Conservation (phyloP, 371 early-diverging fungal genomes). For the Mucor ambiguus region DNA sequence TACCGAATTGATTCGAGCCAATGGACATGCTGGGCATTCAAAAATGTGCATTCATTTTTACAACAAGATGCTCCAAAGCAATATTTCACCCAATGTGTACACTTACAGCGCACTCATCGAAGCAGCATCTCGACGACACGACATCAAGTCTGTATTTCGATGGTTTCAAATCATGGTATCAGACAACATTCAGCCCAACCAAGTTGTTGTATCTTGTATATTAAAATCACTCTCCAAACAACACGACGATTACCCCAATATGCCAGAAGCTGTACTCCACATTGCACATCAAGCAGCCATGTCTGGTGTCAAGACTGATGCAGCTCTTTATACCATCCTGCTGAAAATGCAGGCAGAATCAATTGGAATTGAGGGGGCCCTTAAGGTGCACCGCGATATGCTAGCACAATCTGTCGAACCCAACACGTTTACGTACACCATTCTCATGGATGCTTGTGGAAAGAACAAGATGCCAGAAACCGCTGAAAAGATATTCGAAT, state of each 20-base stretch:
- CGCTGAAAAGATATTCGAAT: conserved; percentile 45
- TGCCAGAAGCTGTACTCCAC: conserved; percentile 24
- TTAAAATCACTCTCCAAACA: conserved; percentile 34
- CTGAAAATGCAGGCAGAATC: conserved; percentile 37
- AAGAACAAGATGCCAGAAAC: conserved; percentile 35
- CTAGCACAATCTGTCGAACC: conserved; percentile 34
- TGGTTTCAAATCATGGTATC: conserved; percentile 49
- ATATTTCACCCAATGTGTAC: conserved; percentile 49
- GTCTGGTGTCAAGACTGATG: conserved; percentile 43
- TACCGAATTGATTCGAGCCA: conserved; percentile 51
- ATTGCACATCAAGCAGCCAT: conserved; percentile 38
- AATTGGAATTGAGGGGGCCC: conserved; percentile 32
- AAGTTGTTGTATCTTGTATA: conserved; percentile 32
- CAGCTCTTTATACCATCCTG: conserved; percentile 43
- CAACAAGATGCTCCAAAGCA: conserved; percentile 41
- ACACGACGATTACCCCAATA: conserved; percentile 9
- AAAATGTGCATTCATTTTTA: conserved; percentile 39
- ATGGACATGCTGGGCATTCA: conserved; percentile 26
- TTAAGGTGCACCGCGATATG: conserved; percentile 47
- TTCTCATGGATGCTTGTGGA: conserved; percentile 40
- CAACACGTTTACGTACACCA: conserved; percentile 48
- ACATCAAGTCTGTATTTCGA: conserved; percentile 33
- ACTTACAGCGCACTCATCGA: conserved; percentile 56
- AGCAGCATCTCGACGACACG: conserved; percentile 27
- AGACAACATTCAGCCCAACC: conserved; percentile 32